Evolutionary conservation across 2,329 filamentous ascomycete genomes (phyloP).

Genomic region (Paracorniculantispora psalliotae): DNA sequence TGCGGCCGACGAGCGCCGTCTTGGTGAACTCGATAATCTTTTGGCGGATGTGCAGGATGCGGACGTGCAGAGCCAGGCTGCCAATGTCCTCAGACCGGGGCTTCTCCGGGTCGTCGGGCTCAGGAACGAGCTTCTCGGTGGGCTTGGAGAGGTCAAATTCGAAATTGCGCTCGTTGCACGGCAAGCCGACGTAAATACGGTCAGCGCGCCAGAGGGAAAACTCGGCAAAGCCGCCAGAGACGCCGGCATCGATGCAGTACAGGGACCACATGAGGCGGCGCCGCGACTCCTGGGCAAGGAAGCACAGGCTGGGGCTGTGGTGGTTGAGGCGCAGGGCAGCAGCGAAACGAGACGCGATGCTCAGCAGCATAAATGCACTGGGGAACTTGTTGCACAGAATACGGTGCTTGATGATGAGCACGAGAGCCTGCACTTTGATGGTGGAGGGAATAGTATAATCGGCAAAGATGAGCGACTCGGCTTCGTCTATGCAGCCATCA

Average conservation of each 20-base stretch:
- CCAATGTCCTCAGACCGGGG: conserved; percentile 46
- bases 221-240: conserved; percentile 39
- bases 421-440: conserved; percentile 47
- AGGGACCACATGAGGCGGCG: conserved; percentile 41
- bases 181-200: conserved; percentile 36
- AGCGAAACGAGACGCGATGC: conserved; percentile 39
- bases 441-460: conserved; percentile 53
- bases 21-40: conserved; percentile 51
- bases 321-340: conserved; percentile 40
- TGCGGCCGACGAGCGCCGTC: conserved; percentile 30
- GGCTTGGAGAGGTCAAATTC: conserved; percentile 54
- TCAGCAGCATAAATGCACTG: conserved; percentile 41
- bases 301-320: conserved; percentile 35
- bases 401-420: conserved; percentile 41
- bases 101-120: conserved; percentile 36
- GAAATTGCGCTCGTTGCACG: conserved; percentile 41
- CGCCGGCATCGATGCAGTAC: conserved; percentile 38
- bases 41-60: conserved; percentile 50
- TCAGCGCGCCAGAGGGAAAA: conserved; percentile 40
- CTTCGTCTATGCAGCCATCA: conserved; percentile 49
- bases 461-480: conserved; percentile 46
- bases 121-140: conserved; percentile 46
- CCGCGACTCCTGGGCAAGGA: conserved; percentile 38
- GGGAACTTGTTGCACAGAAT: conserved; percentile 40
- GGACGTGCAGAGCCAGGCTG: conserved; percentile 51